These are phyloP conservation scores for Primulina huaijiensis DNA, from an alignment of 257 asterid species.

Conservation along the genomic window DNA sequence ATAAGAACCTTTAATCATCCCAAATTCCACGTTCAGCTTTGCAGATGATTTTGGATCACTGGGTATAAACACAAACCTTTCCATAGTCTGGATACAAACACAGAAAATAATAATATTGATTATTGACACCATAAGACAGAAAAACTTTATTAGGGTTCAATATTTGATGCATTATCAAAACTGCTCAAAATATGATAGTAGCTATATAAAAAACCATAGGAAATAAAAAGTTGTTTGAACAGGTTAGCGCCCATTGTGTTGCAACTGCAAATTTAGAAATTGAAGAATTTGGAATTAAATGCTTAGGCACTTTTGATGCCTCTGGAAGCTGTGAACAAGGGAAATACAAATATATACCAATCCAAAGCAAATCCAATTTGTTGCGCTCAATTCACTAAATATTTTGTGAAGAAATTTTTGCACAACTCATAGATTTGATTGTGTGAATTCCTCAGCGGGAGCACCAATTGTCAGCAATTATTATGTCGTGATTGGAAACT, in stretches of 20 bases:
- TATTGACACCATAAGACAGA: neutral
- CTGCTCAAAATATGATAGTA: neutral
- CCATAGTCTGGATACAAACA: constrained; percentile 48
- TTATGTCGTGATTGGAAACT: too few relatives aligned
- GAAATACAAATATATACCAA: too few relatives aligned
- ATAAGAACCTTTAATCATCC: constrained; percentile 61
- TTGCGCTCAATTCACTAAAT: too few relatives aligned
- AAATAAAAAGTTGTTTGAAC: neutral
- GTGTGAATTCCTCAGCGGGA: too few relatives aligned
- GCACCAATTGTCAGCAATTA: too few relatives aligned
- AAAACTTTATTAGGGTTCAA: too few relatives aligned
- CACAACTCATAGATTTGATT: too few relatives aligned
- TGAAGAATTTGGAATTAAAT: too few relatives aligned
- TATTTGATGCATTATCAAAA: neutral
- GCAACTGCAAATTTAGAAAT: neutral
- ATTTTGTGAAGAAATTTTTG: too few relatives aligned
- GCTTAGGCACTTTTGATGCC: too few relatives aligned
- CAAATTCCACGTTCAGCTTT: constrained; percentile 82
- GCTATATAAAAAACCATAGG: neutral
- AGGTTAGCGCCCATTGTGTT: neutral
- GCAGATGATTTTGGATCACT: constrained; percentile 61
- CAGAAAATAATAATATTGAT: constrained; percentile 4
- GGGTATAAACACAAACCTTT: constrained; percentile 59
- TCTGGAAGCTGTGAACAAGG: too few relatives aligned
- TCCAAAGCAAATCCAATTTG: too few relatives aligned